These are phyloP conservation scores for Camellia japonica DNA, from an alignment of 148 eudicot genomes.

Conservation along the genomic window DNA sequence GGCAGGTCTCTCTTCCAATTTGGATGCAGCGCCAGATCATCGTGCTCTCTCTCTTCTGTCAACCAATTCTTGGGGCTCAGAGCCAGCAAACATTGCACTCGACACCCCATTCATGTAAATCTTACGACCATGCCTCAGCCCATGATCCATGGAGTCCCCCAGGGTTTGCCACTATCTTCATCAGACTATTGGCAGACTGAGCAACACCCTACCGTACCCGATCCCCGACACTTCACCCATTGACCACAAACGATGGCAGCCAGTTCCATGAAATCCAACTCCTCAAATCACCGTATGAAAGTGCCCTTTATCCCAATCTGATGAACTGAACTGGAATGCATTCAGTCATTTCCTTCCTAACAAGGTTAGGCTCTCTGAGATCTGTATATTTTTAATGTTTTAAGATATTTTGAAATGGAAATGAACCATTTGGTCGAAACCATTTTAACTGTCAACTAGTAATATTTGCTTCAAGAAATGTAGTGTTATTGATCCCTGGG, in stretches of 20 bases:
- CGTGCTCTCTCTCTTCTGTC: constrained; percentile 99
- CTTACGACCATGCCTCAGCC: constrained; percentile 30
- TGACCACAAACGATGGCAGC: constrained; percentile 24
- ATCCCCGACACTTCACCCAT: constrained; percentile 14
- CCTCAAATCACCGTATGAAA: constrained; percentile 52
- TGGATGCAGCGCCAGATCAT: constrained; percentile 52
- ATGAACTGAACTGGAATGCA: constrained; percentile 25
- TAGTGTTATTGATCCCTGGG: background rate
- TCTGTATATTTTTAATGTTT: background rate
- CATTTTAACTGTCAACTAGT: background rate
- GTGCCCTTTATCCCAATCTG: constrained; percentile 39
- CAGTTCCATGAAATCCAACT: constrained; percentile 46
- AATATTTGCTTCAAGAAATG: background rate
- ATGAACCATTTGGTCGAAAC: background rate
- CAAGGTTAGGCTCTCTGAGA: background rate
- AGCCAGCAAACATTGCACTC: constrained; percentile 30
- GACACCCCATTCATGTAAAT: constrained; percentile 27
- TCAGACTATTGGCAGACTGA: constrained; percentile 50
- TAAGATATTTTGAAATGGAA: background rate
- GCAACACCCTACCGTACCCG: constrained; percentile 26
- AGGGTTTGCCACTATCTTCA: constrained; percentile 33
- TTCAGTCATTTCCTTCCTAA: background rate
- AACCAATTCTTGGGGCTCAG: constrained; percentile 59
- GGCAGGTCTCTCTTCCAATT: constrained; percentile 51
- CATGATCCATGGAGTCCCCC: constrained; percentile 27